Evolutionary conservation across 2,329 filamentous ascomycete genomes (phyloP).

Genomic region (Albophoma yamanashiensis): DNA sequence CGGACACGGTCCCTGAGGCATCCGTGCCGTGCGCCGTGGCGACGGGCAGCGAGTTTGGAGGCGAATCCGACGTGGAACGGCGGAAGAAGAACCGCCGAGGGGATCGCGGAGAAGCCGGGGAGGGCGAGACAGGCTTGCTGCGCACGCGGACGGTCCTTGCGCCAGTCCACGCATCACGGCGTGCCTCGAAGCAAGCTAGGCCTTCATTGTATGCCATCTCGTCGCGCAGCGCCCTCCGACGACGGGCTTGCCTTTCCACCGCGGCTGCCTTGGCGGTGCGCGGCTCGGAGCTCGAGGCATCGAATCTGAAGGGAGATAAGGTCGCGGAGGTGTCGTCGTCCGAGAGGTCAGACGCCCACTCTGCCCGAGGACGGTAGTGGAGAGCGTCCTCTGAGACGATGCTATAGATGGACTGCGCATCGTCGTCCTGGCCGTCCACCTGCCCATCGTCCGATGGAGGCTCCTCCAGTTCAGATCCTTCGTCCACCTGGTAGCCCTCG

Average conservation of each 20-base stretch:
- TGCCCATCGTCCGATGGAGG: conserved; percentile 8
- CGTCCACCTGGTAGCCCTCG: conserved; percentile 23
- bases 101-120: conserved; percentile 33
- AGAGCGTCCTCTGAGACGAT: conserved; percentile 42
- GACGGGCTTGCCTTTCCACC: conserved; percentile 40
- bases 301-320: conserved; percentile 40
- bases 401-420: conserved; percentile 43
- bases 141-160: conserved; percentile 51
- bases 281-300: conserved; percentile 36
- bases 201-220: conserved; percentile 74
- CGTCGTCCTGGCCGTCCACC: conserved; percentile 27
- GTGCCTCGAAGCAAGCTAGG: conserved; percentile 64
- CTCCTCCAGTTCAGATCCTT: conserved; percentile 28
- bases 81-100: conserved; percentile 40
- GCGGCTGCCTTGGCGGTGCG: conserved; percentile 27
- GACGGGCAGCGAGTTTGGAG: conserved; percentile 16
- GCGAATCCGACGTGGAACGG: conserved; percentile 31
- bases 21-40: conserved; percentile 16
- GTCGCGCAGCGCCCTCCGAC: conserved; percentile 46
- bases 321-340: conserved; percentile 33
- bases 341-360: conserved; percentile 49
- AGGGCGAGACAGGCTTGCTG: conserved; percentile 29
- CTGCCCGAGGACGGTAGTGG: conserved; percentile 39
- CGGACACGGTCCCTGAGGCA: conserved; percentile 26
- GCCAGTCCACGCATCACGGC: conserved; percentile 78